phyloP scores from a whole-genome alignment of 1,284 basidiomycete species.

The Ustilago crameri region DNA sequence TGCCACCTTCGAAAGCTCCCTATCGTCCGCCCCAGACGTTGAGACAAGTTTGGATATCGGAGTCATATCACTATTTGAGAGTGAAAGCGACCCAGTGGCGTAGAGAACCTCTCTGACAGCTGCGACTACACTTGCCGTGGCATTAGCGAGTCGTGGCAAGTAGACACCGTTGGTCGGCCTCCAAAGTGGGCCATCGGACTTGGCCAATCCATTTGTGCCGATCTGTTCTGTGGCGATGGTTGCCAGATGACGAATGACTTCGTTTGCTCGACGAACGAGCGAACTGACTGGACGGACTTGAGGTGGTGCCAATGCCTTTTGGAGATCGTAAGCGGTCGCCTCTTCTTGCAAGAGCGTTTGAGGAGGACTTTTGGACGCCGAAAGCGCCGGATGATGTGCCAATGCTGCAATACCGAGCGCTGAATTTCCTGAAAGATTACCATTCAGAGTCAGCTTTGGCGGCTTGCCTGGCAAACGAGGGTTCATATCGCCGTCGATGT shows the following conservation, averaged over 20 bases:
- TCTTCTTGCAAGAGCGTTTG: slow-evolving; percentile 40
- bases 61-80: slow-evolving; percentile 40
- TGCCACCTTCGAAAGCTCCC: neutral
- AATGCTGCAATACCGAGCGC: slow-evolving; percentile 19
- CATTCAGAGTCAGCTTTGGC: slow-evolving; percentile 11
- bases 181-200: slow-evolving; percentile 26
- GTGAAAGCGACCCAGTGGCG: slow-evolving; percentile 45
- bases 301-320: slow-evolving; percentile 31
- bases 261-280: slow-evolving; percentile 43
- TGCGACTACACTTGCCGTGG: slow-evolving; percentile 39
- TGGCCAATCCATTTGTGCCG: slow-evolving; percentile 42
- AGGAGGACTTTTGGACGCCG: slow-evolving; percentile 23
- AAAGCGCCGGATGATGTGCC: slow-evolving; percentile 37
- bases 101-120: slow-evolving; percentile 52
- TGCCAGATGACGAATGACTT: slow-evolving; percentile 45
- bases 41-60: slow-evolving; percentile 45
- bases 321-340: slow-evolving; percentile 41
- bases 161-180: slow-evolving; percentile 18
- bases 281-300: slow-evolving; percentile 21
- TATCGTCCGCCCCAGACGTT: neutral
- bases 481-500: slow-evolving; percentile 39
- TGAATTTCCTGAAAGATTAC: slow-evolving; percentile 4
- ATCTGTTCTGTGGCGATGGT: slow-evolving; percentile 51
- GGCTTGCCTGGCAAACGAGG: slow-evolving; percentile 43
- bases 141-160: slow-evolving; percentile 34